Evolutionary conservation across 106 monocot species (phyloP), one percentile per base, ranked within the genome.

Genomic region (Platanthera zijinensis): DNA sequence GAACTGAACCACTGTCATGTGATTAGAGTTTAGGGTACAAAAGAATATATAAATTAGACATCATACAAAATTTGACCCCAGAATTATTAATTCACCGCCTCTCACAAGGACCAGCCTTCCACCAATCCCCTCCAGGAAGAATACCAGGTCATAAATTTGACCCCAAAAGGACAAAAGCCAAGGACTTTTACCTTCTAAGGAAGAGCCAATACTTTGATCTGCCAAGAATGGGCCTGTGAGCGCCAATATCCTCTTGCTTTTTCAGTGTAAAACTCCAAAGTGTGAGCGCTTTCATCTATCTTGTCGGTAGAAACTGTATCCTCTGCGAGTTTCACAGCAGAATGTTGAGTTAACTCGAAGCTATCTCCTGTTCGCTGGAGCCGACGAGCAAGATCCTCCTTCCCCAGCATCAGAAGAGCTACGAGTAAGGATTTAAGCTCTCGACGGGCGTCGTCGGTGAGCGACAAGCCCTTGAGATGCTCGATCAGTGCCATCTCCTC

Each of bases 401-500:
- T 87, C 9, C 84, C 91, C 18, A 93, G 63, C 78, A 86, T 88
- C n/a, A 90, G 5, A 19, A 93, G 87, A 72, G 80, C 75, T 46
- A 78, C 10, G 6, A 92, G 6, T 14, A 96, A 71, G 25, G 89
- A 89, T 50, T 87, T 90, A 30, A 96, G 84, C 82, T 96, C 90
- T 8, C 57, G 48, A 32, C 74, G 74, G 63, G 85, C 82, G 75
- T 75, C 18, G 1, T 64, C 45, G 9, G 84, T 84, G 12, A 93
- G 73, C 57, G 89, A 57, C 88, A 96, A 91, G 48, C 84, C 83
- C 62, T 92, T 96, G 80, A 96, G 69, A 79, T 96, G 87, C 14
- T 96, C 93, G 25, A 96, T 82, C 18, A 96, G 82, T 59, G 89
- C 93, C 79, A 84, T 53, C 81, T 96, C 96, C 84, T 96, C 96